Base-by-base conservation (phyloP, 108 stramenopile species). In the Tribonema minus region DNA sequence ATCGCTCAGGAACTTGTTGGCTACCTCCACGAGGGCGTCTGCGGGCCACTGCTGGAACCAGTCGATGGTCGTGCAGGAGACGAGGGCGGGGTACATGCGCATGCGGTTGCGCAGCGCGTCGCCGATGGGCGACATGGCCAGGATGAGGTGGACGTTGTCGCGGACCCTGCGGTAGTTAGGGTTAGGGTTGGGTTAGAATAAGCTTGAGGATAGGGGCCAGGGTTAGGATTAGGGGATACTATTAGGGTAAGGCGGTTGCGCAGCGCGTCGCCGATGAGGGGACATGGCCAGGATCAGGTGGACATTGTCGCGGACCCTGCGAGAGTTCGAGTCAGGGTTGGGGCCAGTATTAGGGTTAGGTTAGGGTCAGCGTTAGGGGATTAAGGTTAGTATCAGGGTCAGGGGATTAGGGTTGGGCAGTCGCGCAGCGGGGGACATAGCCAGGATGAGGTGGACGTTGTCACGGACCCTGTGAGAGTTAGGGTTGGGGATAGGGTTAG, bases 1-100 rank as follows among this genome's bases (percentile, higher is more conserved):
- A 67, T 9, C 1, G 66, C 7, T 3, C 3, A 88, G 61, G 61
- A 89, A 90, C 64, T 82, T 78, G 0, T 59, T 68, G 41, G 87
- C 89, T n/a, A 90, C 89, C 54, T 88, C 89, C 5, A 71, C 76
- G 1, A 90, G 74, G 27, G 89, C 89, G 5, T 88, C 89, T 0
- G 84, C 82, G 9, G 88, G 89, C 89, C 89, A 90, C 27, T 58
- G 73, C 36, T 89, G 88, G 71, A 90, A 90, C 87, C 80, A 88
- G 81, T 90, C 87, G 54, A 90, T 90, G 15, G 88, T 90, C 0
- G 89, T 89, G 76, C 86, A 84, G 58, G 82, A 85, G 0, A 90
- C 88, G 36, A 90, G 61, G 5, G 81, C 83, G 28, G 89, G 89
- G 66, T 87, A 90, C 84, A 70, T 80, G 15, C 87, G 80, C 36